Percentiles rank a stretch among this genome's conserved stretches.
Evolutionary conservation across 2,329 filamentous ascomycete species (phyloP).

Genomic region (Fusarium acutatum): DNA sequence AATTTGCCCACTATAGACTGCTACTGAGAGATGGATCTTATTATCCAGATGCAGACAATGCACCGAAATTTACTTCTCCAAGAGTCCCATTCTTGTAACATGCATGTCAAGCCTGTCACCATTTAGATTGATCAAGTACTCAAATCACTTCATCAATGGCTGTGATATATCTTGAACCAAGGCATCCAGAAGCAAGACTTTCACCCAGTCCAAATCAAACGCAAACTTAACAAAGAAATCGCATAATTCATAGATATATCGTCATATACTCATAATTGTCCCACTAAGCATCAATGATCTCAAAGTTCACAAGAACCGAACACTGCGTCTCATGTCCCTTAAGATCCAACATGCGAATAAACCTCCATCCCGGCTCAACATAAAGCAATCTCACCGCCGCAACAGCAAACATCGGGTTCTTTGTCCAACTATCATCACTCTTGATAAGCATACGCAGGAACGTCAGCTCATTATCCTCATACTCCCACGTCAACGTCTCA

Average conservation of each 20-base stretch:
- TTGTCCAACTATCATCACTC: constrained; percentile 69
- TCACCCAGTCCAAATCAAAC: background rate
- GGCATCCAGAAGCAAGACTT: background rate
- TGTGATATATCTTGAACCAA: background rate
- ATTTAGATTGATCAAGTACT: too few relatives aligned
- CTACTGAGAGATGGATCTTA: too few relatives aligned
- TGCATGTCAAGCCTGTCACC: too few relatives aligned
- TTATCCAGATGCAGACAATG: too few relatives aligned
- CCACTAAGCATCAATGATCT: constrained; percentile 55
- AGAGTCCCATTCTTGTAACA: too few relatives aligned
- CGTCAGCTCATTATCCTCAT: constrained; percentile 70
- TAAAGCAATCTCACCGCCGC: constrained; percentile 68
- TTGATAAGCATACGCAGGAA: constrained; percentile 74
- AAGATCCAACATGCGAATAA: constrained; percentile 71
- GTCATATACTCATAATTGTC: constrained; percentile 6
- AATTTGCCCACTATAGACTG: background rate
- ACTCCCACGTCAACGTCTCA: constrained; percentile 73
- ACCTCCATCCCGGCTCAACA: constrained; percentile 65
- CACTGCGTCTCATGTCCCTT: constrained; percentile 71
- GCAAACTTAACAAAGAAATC: background rate
- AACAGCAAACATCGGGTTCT: constrained; percentile 70
- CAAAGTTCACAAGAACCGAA: constrained; percentile 68
- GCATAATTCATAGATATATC: background rate
- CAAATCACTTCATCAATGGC: too few relatives aligned
- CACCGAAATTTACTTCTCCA: too few relatives aligned